Percentiles rank a stretch among this genome's conserved stretches.
Conservation (phyloP, 1,139 yeast species). For the Diutina scorzettiae region DNA sequence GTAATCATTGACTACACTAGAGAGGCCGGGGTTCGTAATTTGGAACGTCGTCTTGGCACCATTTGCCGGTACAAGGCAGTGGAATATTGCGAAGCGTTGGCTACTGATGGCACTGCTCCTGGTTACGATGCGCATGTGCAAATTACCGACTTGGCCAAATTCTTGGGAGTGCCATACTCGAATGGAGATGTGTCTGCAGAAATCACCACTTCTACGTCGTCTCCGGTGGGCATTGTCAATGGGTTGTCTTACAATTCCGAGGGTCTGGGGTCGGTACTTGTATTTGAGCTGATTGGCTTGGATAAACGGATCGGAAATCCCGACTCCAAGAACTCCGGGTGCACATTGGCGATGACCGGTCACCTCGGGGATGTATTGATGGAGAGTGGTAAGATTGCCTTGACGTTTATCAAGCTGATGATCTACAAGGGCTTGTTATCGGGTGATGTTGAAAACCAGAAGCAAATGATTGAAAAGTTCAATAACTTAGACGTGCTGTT, state of each 20-base stretch:
- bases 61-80: conserved; percentile 77
- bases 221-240: conserved; percentile 59
- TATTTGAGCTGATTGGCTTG: conserved; percentile 69
- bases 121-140: conserved; percentile 28
- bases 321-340: background rate
- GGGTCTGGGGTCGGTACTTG: conserved; percentile 76
- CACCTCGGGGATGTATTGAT: conserved; percentile 71
- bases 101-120: conserved; percentile 9
- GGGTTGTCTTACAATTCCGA: conserved; percentile 83
- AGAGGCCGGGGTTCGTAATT: conserved; percentile 79
- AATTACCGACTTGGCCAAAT: conserved; percentile 33
- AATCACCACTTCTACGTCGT: conserved; percentile 7
- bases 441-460: conserved; percentile 12
- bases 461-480: conserved; percentile 27
- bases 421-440: conserved; percentile 24
- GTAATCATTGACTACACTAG: conserved; percentile 65
- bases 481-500: conserved; percentile 57
- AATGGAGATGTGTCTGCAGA: conserved; percentile 19
- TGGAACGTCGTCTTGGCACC: conserved; percentile 63
- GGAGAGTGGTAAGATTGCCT: conserved; percentile 75
- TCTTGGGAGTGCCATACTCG: conserved; percentile 39
- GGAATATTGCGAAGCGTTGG: conserved; percentile 42
- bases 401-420: conserved; percentile 61
- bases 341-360: conserved; percentile 46
- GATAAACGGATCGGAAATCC: conserved; percentile 7